Percentiles rank a stretch among this genome's conserved stretches.
Evolutionary conservation across 768 basidiomycete genomes (phyloP).

Genomic region (Pleurotus sapidus): DNA sequence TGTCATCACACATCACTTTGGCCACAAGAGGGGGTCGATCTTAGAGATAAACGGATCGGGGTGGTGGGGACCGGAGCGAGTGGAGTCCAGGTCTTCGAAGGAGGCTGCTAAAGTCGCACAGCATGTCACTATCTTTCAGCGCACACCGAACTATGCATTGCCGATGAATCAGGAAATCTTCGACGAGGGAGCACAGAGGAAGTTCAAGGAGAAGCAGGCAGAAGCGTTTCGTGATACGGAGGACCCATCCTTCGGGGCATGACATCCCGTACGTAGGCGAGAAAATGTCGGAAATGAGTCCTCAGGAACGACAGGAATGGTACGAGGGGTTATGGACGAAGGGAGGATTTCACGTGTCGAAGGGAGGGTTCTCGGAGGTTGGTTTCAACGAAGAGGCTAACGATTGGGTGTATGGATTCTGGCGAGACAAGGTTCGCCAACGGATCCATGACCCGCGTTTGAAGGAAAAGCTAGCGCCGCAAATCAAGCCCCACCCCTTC

Average conservation of each 20-base stretch:
- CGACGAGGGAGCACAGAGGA: slow-evolving; percentile 31
- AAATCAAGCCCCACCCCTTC: slow-evolving; percentile 19
- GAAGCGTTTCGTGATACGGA: background rate
- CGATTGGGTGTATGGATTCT: slow-evolving; percentile 19
- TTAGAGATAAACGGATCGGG: slow-evolving; percentile 19
- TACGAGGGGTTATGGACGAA: slow-evolving; percentile 19
- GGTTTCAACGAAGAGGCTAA: slow-evolving; percentile 17
- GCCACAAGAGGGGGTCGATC: slow-evolving; percentile 18
- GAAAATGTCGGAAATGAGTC: background rate
- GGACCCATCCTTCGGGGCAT: too few species aligned
- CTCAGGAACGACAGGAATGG: slow-evolving; percentile 17
- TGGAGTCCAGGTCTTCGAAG: slow-evolving; percentile 25
- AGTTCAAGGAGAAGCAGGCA: slow-evolving; percentile 9
- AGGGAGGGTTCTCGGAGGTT: slow-evolving; percentile 15
- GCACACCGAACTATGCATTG: slow-evolving; percentile 41
- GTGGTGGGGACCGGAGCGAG: slow-evolving; percentile 25
- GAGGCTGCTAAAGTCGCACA: slow-evolving; percentile 15
- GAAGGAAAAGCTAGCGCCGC: slow-evolving; percentile 22
- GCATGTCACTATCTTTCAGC: slow-evolving; percentile 25
- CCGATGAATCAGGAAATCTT: slow-evolving; percentile 61
- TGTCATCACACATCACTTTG: slow-evolving; percentile 20
- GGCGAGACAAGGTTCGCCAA: slow-evolving; percentile 19
- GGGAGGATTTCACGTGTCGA: slow-evolving; percentile 20
- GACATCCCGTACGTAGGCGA: too few species aligned
- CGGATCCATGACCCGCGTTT: slow-evolving; percentile 17